Conservation (phyloP, 108 stramenopile genomes). For the Parmales sp. region DNA sequence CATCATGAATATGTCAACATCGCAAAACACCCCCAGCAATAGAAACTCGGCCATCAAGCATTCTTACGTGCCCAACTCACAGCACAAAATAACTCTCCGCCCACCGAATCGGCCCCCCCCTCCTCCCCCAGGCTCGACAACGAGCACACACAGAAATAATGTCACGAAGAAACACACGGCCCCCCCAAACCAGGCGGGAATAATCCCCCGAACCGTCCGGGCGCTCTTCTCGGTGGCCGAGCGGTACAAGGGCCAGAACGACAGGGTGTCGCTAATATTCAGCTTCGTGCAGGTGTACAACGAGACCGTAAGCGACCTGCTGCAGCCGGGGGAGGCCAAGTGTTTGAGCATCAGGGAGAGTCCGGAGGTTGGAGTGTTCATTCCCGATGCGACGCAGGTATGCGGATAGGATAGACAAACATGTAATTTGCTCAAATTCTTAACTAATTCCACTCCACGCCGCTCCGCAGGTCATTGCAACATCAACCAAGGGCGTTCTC, state of each 20-base stretch:
- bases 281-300: constrained; percentile 7
- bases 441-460: too few species aligned
- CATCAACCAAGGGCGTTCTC: not conserved
- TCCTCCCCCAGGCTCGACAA: not conserved
- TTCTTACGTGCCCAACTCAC: not conserved
- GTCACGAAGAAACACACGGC: too few species aligned
- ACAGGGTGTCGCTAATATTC: not conserved
- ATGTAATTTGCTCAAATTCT: too few species aligned
- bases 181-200: not conserved
- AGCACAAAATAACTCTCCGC: not conserved
- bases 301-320: not conserved
- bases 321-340: not conserved
- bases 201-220: not conserved
- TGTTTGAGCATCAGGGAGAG: not conserved
- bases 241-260: not conserved
- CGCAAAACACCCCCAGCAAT: not conserved
- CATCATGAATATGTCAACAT: not conserved
- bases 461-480: not conserved
- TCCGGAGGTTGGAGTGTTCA: not conserved
- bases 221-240: not conserved
- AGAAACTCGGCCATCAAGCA: not conserved
- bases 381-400: not conserved
- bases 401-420: too few species aligned
- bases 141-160: too few species aligned
- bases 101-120: not conserved